Conservation (phyloP, 2,329 filamentous ascomycete genomes). For the Alternaria conjuncta region DNA sequence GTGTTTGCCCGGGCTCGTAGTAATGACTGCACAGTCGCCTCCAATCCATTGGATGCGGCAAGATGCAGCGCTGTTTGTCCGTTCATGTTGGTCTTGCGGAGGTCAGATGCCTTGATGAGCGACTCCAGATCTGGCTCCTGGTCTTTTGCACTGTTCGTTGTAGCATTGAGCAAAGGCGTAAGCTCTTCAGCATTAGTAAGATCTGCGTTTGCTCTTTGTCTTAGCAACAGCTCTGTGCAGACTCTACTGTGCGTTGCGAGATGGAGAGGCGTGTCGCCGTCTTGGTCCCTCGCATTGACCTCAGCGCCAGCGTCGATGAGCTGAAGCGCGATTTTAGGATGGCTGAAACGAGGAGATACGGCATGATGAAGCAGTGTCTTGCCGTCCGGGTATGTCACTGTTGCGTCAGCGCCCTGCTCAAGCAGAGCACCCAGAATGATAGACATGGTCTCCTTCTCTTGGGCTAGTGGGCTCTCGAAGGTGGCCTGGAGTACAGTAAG, state of each 20-base stretch:
- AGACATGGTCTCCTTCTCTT: slow-evolving; percentile 31
- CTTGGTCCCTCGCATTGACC: slow-evolving; percentile 28
- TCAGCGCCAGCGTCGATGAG: slow-evolving; percentile 33
- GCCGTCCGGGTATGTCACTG: slow-evolving; percentile 32
- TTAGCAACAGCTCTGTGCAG: slow-evolving; percentile 35
- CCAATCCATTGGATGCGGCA: slow-evolving; percentile 36
- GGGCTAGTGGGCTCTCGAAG: slow-evolving; percentile 30
- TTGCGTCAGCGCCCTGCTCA: slow-evolving; percentile 29
- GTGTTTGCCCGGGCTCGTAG: slow-evolving; percentile 33
- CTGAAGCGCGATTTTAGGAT: slow-evolving; percentile 26
- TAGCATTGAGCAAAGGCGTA: slow-evolving; percentile 31
- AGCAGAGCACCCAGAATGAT: slow-evolving; percentile 34
- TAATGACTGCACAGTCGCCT: slow-evolving; percentile 25
- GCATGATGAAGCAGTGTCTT: slow-evolving; percentile 40
- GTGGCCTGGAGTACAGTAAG: slow-evolving; percentile 35
- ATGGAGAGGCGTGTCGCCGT: slow-evolving; percentile 38
- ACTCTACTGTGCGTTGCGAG: slow-evolving; percentile 28
- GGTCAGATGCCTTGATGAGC: slow-evolving; percentile 32
- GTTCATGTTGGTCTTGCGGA: slow-evolving; percentile 20
- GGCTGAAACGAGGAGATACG: slow-evolving; percentile 22
- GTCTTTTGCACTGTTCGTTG: slow-evolving; percentile 15
- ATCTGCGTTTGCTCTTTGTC: slow-evolving; percentile 26
- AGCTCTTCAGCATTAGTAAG: slow-evolving; percentile 25
- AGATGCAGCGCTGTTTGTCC: slow-evolving; percentile 36
- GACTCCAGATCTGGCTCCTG: slow-evolving; percentile 32